Evolutionary conservation across 2,329 filamentous ascomycete genomes (phyloP).

Genomic region (Thermoascus crustaceus): DNA sequence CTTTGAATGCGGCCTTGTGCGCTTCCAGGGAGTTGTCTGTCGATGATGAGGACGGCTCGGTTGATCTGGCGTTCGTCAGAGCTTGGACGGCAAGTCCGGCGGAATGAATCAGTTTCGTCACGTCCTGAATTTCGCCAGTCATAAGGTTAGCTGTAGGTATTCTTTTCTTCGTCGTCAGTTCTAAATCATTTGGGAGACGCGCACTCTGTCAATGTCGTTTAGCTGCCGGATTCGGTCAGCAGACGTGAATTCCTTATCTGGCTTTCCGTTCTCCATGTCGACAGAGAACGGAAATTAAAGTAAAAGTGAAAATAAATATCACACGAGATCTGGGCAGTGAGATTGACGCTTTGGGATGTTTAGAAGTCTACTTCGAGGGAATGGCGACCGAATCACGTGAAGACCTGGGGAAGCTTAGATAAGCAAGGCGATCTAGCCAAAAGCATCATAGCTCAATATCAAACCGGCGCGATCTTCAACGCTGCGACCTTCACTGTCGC

Average conservation of each 20-base stretch:
- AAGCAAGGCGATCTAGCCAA: constrained; percentile 1
- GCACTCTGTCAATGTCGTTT: constrained; percentile 65
- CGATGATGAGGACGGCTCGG: constrained; percentile 18
- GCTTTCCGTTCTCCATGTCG: constrained; percentile 15
- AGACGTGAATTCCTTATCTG: constrained; percentile 50
- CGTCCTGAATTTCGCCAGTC: constrained; percentile 33
- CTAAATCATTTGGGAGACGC: no score
- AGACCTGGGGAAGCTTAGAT: constrained; percentile 3
- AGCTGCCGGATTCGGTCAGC: constrained; percentile 75
- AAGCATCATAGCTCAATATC: constrained; percentile 6
- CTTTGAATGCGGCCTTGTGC: constrained; percentile 53
- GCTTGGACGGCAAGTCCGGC: constrained; percentile 57
- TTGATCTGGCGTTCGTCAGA: constrained; percentile 46
- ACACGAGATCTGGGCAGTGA: no score
- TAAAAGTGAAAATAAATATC: not conserved
- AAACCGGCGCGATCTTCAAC: constrained; percentile 5
- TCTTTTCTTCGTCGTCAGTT: no score
- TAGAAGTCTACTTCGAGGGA: no score
- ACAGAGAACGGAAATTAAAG: not conserved
- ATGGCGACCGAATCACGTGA: constrained; percentile 1
- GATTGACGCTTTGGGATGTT: no score
- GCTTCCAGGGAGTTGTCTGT: constrained; percentile 42
- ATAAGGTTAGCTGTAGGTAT: constrained; percentile 9
- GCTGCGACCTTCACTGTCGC: constrained; percentile 5
- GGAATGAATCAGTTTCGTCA: constrained; percentile 48